phyloP scores from a whole-genome alignment of 169 alveolate genomes.

The Plasmodium blacklocki region DNA sequence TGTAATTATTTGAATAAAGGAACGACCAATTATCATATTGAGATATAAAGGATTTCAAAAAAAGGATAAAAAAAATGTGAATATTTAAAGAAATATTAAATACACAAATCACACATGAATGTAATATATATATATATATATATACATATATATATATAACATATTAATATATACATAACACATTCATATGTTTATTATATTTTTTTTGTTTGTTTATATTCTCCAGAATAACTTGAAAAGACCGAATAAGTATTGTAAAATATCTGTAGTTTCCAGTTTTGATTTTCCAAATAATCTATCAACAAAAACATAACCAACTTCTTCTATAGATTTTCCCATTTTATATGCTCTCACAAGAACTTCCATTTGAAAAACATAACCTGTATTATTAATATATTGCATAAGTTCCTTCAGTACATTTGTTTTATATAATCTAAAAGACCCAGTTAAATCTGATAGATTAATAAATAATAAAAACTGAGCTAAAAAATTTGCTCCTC shows the following conservation, averaged over 20 bases:
- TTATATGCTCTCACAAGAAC: conserved; percentile 94
- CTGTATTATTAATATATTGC: conserved; percentile 79
- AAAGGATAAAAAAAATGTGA: conserved; percentile 1
- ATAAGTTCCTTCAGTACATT: conserved; percentile 88
- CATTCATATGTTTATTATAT: too few species aligned
- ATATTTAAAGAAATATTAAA: neutral
- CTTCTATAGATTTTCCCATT: conserved; percentile 91
- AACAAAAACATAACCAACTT: conserved; percentile 97
- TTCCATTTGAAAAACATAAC: conserved; percentile 98
- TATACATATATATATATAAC: too few species aligned
- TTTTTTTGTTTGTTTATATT: conserved; percentile 49
- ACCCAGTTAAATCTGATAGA: conserved; percentile 95
- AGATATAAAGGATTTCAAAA: conserved; percentile 72
- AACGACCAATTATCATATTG: conserved; percentile 29
- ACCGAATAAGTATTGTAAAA: conserved; percentile 92
- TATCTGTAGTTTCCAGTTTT: conserved; percentile 95
- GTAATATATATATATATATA: too few species aligned
- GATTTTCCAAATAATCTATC: conserved; percentile 97
- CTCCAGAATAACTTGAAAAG: conserved; percentile 90
- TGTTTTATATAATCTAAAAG: conserved; percentile 95
- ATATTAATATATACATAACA: too few species aligned
- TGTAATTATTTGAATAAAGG: conserved; percentile 15
- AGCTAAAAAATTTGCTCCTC: conserved; percentile 96
- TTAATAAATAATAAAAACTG: conserved; percentile 87
- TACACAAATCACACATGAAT: too few species aligned